Conservation (phyloP, 352 stramenopile species). For the Phytophthora chlamydospora region DNA sequence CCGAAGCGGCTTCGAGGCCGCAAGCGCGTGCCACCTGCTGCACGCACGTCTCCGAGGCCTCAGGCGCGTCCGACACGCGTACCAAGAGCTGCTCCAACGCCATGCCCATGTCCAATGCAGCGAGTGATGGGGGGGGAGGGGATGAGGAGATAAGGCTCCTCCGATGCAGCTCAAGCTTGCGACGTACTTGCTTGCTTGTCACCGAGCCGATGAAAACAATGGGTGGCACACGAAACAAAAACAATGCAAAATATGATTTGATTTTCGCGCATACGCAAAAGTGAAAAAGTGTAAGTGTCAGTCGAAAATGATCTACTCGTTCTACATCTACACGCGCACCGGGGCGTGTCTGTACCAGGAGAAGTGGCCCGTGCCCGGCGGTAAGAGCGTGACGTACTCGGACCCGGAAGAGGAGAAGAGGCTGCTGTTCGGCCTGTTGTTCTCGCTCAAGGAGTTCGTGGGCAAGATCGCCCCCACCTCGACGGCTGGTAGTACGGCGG, state of each 20-base stretch:
- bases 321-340: conserved; percentile 92
- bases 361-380: conserved; percentile 80
- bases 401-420: conserved; percentile 91
- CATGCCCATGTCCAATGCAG: conserved; percentile 39
- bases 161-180: conserved; percentile 10
- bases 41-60: conserved; percentile 27
- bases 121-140: background rate
- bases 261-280: too few relatives aligned
- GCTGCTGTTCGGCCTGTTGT: conserved; percentile 92
- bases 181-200: conserved; percentile 29
- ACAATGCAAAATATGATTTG: background rate
- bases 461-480: conserved; percentile 73
- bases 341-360: conserved; percentile 91
- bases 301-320: conserved; percentile 91
- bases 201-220: conserved; percentile 14
- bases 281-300: too few relatives aligned
- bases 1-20: conserved; percentile 23
- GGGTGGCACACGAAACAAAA: conserved; percentile 23
- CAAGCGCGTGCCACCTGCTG: conserved; percentile 34
- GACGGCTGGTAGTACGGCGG: conserved; percentile 17
- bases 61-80: conserved; percentile 25
- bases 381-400: conserved; percentile 72
- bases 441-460: conserved; percentile 92
- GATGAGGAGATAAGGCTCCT: background rate
- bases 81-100: conserved; percentile 41